These are phyloP conservation scores for Solanum stenotomum DNA, from an alignment of 257 asterid species.

Conservation along the genomic window DNA sequence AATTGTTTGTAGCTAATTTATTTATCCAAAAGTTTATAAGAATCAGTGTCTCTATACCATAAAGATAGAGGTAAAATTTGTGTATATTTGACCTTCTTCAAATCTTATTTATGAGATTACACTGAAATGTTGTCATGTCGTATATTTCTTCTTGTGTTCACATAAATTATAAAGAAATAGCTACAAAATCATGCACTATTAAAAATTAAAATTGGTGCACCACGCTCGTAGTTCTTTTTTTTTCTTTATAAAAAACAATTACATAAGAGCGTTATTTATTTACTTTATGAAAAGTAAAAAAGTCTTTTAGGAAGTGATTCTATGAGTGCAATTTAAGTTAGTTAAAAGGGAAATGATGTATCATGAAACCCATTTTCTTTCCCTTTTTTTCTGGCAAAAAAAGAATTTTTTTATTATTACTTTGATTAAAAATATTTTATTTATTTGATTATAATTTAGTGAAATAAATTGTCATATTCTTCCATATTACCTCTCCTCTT, in stretches of 20 bases:
- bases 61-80: fast-evolving
- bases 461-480: background rate
- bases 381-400: background rate
- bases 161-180: background rate
- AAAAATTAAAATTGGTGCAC: background rate
- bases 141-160: background rate
- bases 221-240: background rate
- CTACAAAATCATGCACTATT: background rate
- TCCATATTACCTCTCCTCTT: background rate
- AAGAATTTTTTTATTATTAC: background rate
- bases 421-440: background rate
- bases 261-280: background rate
- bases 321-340: constrained; percentile 60
- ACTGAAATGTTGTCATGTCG: too few species aligned
- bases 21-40: too few species aligned
- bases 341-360: constrained; percentile 4
- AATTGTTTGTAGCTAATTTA: too few species aligned
- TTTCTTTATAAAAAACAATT: background rate
- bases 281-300: constrained; percentile 4
- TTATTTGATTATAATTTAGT: background rate
- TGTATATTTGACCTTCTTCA: background rate
- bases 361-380: constrained; percentile 2
- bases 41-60: fast-evolving
- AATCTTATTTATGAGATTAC: background rate
- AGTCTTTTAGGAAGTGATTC: constrained; percentile 44